Conservation (phyloP, 306 rosid genomes). For the Ceratonia siliqua region DNA sequence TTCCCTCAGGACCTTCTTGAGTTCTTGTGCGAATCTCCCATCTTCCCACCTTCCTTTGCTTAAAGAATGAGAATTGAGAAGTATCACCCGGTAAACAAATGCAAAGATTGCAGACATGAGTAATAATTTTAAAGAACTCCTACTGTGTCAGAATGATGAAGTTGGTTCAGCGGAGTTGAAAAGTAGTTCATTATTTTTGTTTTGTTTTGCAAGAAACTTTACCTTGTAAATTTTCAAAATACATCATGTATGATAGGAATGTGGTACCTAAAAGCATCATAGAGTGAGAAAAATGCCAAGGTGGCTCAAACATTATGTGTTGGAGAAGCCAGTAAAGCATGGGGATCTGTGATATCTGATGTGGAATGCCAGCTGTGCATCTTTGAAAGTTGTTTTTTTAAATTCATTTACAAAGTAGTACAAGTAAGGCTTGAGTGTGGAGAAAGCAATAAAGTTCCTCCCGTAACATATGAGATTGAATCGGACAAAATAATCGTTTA, state of each 20-base stretch:
- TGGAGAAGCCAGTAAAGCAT: too few species aligned
- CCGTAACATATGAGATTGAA: too few species aligned
- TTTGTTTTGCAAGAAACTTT: neutral
- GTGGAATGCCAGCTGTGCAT: too few species aligned
- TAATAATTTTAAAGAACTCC: neutral
- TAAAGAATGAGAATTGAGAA: neutral
- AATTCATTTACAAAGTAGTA: too few species aligned
- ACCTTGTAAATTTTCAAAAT: neutral
- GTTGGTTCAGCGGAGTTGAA: neutral
- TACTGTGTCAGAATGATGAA: neutral
- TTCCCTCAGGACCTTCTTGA: neutral
- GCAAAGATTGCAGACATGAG: neutral
- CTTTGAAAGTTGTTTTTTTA: too few species aligned
- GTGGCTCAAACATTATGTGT: too few species aligned
- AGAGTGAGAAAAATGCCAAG: too few species aligned
- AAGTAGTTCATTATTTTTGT: neutral
- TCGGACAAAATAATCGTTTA: too few species aligned
- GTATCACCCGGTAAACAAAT: neutral
- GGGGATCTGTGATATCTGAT: too few species aligned
- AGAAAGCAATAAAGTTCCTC: too few species aligned
- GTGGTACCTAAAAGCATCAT: too few species aligned
- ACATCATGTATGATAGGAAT: neutral
- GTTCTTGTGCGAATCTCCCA: neutral
- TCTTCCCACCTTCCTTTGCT: constrained; percentile 1
- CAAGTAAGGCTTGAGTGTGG: too few species aligned